A percentile compares a stretch with the other conserved stretches of the same genome.
These are phyloP conservation scores for Musa itinerans DNA, from an alignment of 176 grass and related monocot species.

Conservation along the genomic window DNA sequence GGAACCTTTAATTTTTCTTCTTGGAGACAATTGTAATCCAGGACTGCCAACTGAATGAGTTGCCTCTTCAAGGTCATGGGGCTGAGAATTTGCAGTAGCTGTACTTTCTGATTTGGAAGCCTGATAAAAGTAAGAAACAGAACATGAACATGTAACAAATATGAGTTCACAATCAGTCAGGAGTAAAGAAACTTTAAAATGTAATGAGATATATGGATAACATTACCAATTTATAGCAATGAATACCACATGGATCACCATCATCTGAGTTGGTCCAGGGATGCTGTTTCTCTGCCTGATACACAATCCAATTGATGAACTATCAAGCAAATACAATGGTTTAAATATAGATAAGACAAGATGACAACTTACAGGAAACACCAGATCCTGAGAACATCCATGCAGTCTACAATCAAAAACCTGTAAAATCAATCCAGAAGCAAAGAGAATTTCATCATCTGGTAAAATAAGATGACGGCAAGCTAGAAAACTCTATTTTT, in stretches of 20 bases:
- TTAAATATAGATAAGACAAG: conserved; percentile 24
- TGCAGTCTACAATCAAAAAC: conserved; percentile 97
- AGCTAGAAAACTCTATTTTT: conserved; percentile 10
- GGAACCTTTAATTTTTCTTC: conserved; percentile 51
- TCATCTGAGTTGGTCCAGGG: conserved; percentile 56
- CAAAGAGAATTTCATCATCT: conserved; percentile 7
- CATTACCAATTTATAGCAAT: conserved; percentile 76
- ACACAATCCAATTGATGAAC: conserved; percentile 19
- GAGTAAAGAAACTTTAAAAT: not conserved
- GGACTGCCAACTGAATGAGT: conserved; percentile 35
- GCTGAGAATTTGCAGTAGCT: conserved; percentile 29
- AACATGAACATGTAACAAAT: not conserved
- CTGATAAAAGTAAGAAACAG: conserved; percentile 27
- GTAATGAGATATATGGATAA: conserved; percentile 15
- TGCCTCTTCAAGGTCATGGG: conserved; percentile 36
- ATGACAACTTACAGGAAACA: conserved; percentile 77
- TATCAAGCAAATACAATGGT: conserved; percentile 14
- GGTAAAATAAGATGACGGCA: conserved; percentile 19
- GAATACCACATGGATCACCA: conserved; percentile 59
- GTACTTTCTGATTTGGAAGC: conserved; percentile 37
- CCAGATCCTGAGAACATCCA: conserved; percentile 94
- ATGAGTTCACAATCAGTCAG: not conserved
- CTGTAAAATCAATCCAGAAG: conserved; percentile 29
- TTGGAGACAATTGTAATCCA: conserved; percentile 30
- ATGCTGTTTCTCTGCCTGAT: conserved; percentile 79